A percentile compares a stretch with the other conserved stretches of the same genome.
phyloP scores from a whole-genome alignment of 495 filamentous ascomycete species.

The Podospora pseudocomata region DNA sequence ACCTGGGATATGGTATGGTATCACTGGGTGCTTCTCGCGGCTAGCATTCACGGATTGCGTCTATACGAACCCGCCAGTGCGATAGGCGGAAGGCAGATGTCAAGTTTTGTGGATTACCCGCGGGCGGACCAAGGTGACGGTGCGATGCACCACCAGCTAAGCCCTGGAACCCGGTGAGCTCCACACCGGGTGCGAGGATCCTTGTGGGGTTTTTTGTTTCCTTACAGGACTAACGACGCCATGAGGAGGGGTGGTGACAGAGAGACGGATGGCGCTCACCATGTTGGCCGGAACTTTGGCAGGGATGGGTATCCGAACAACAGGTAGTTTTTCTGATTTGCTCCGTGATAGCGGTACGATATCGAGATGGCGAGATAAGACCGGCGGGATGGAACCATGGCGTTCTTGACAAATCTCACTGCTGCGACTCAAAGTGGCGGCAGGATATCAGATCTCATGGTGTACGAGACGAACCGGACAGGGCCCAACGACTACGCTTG shows the following conservation, averaged over 20 bases:
- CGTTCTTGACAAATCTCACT: not conserved
- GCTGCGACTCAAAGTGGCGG: not conserved
- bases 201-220: not conserved
- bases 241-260: not conserved
- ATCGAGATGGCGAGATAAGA: not conserved
- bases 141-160: not conserved
- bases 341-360: not conserved
- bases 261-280: not conserved
- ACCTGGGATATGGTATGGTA: not conserved
- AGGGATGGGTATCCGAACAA: not conserved
- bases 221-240: not conserved
- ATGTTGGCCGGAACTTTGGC: not conserved
- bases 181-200: not conserved
- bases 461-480: not conserved
- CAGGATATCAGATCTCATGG: not conserved
- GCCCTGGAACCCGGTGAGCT: not conserved
- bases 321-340: not conserved
- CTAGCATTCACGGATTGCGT: not conserved
- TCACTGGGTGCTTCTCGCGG: not conserved
- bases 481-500: not conserved
- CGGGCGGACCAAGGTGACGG: not conserved
- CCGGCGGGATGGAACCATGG: not conserved
- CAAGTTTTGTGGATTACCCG: not conserved
- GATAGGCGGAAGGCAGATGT: not conserved
- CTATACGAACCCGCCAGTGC: not conserved